These are phyloP conservation scores for Blastocystis sp. DNA, from an alignment of 352 stramenopile genomes.

Conservation along the genomic window DNA sequence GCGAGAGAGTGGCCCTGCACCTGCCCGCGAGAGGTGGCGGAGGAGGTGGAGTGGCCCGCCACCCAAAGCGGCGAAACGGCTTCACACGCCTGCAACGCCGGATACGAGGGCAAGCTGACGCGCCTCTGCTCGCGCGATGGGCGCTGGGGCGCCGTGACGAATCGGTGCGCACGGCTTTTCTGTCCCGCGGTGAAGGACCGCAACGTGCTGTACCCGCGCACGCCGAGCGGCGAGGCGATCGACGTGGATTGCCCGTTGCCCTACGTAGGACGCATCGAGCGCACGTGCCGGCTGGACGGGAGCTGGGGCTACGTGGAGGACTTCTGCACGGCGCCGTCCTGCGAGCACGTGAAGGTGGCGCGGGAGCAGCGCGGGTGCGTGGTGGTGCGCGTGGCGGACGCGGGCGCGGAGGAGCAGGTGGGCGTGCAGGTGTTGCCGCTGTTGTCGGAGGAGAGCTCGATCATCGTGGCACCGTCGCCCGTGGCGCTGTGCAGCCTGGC, in stretches of 20 bases:
- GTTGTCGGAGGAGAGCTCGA: neutral
- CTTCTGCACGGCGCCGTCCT: conserved; percentile 7
- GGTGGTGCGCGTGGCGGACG: neutral
- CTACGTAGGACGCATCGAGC: neutral
- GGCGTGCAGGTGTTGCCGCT: conserved; percentile 9
- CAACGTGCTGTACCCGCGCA: conserved; percentile 9
- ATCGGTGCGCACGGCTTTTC: neutral
- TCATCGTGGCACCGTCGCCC: conserved; percentile 1
- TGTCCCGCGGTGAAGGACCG: conserved; percentile 12
- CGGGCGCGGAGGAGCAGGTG: neutral
- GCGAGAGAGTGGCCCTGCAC: neutral
- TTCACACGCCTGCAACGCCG: neutral
- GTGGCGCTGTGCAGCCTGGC: conserved; percentile 27
- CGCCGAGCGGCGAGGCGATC: neutral
- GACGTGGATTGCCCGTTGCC: conserved; percentile 17
- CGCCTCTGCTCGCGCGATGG: neutral
- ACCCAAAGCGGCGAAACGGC: neutral
- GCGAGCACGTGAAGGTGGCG: neutral
- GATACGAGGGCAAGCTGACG: neutral
- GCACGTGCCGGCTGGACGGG: neutral
- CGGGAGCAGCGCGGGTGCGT: conserved; percentile 26
- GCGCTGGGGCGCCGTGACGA: neutral
- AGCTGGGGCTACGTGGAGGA: conserved; percentile 10
- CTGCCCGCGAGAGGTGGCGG: neutral
- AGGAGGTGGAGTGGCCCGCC: neutral